phyloP scores from a whole-genome alignment of 2,329 filamentous ascomycete species.

The Nothophoma quercina region DNA sequence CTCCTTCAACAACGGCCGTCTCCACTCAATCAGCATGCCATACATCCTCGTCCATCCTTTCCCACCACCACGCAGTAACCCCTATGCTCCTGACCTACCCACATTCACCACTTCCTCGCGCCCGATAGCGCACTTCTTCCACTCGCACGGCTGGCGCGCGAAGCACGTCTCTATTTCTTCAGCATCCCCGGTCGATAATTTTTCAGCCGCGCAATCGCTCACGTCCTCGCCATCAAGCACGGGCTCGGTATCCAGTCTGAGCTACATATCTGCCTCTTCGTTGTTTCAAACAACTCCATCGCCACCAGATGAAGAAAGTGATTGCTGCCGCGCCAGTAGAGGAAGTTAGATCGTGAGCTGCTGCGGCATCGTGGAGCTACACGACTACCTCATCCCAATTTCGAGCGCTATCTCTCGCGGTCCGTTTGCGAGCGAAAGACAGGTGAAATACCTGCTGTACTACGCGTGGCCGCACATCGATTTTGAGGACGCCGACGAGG shows the following conservation, averaged over 20 bases:
- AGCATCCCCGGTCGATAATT: not conserved
- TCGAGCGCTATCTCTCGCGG: not conserved
- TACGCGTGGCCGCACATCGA: not conserved
- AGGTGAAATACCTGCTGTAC: not conserved
- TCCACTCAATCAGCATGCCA: not conserved
- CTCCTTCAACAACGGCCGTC: too few relatives aligned
- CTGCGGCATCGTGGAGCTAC: not conserved
- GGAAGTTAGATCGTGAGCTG: not conserved
- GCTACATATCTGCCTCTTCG: not conserved
- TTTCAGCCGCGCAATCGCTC: not conserved
- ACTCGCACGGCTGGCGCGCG: not conserved
- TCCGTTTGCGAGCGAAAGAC: not conserved
- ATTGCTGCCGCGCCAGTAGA: not conserved
- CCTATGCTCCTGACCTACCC: not conserved
- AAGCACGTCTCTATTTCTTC: not conserved
- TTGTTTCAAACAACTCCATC: not conserved
- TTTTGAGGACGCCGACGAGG: not conserved
- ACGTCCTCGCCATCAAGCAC: not conserved
- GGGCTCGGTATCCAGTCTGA: too few relatives aligned
- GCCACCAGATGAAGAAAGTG: not conserved
- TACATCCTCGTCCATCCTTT: not conserved
- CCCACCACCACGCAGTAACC: not conserved
- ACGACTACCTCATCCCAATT: not conserved
- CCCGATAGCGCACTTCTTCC: slow-evolving; percentile 4
- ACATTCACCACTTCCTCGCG: slow-evolving; percentile 3